Evolutionary conservation across 768 basidiomycete genomes (phyloP), one percentile per base, ranked within the genome.

Genomic region (Tulasnella sp.): DNA sequence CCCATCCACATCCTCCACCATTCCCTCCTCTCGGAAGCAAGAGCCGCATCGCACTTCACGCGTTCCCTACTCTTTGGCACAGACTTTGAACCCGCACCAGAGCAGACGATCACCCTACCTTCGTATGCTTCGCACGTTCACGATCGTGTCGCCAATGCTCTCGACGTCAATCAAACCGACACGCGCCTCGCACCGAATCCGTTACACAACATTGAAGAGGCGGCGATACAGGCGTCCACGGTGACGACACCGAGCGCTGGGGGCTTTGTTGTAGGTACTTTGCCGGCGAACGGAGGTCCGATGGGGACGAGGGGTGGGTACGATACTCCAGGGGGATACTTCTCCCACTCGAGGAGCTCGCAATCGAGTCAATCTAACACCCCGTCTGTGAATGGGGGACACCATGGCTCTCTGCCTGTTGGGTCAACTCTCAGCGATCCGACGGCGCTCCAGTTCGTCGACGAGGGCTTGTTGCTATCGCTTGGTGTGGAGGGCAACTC

Each of bases 41-140:
- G 83, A 34, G 74, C 78, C 1, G 77, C 82, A 24, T 85, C 90
- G 3, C 75, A 82, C n/a, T 75, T 76, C 3, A 90, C 91, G 0
- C 80, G 92, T 19, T 80, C 85, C 8, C 73, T 91, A 5, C 76
- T 92, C 25, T 78, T 83, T 53, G 76, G 76, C 10, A 68, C 73
- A 60, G 64, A 72, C 42, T 50, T 70, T 41, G 66, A 73, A 60
- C 67, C 66, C 11, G 64, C 66, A 54, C 68, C 54, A 9, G 68
- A 70, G 8, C 74, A 80, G 10, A 81, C 79, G 30, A 69, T 80
- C 46, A 85, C 91, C 65, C 79, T 98, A 11, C 94, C 94, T 0
- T 88, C 86, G 62, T 98, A 98, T 70, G 78, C 76, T 19, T 81
- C 88, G 53, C 94, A 98, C 69, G 81, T 97, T 24, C 81, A 87